Evolutionary conservation across 2,329 filamentous ascomycete species (phyloP).

Genomic region (Hypoxylon sp.): DNA sequence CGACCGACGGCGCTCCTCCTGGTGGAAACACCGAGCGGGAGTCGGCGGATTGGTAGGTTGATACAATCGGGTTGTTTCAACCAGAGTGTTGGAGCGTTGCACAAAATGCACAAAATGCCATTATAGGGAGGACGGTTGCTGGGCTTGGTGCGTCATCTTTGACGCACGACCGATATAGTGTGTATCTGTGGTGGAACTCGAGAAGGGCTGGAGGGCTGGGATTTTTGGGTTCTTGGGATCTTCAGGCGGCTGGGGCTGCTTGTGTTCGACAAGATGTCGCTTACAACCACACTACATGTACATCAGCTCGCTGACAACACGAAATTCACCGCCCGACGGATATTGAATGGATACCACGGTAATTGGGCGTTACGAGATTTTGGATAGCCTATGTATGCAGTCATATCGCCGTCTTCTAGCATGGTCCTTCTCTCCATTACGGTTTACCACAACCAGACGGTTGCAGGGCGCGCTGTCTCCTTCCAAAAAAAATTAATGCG

Average conservation of each 20-base stretch:
- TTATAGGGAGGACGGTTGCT: slow-evolving; percentile 19
- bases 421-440: neutral
- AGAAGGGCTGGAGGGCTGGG: neutral
- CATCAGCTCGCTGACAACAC: neutral
- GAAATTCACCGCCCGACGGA: neutral
- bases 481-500: slow-evolving; percentile 11
- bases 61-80: slow-evolving; percentile 41
- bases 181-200: slow-evolving; percentile 15
- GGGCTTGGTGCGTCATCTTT: slow-evolving; percentile 24
- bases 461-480: slow-evolving; percentile 9
- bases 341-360: neutral
- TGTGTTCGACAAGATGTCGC: neutral
- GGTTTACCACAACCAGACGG: neutral
- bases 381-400: slow-evolving; percentile 12
- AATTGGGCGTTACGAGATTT: neutral
- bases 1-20: slow-evolving; percentile 16
- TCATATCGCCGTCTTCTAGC: neutral
- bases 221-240: neutral
- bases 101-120: slow-evolving; percentile 25
- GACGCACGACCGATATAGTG: slow-evolving; percentile 26
- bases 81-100: slow-evolving; percentile 20
- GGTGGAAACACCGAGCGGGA: slow-evolving; percentile 20
- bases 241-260: neutral
- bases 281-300: neutral
- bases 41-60: slow-evolving; percentile 34